Evolutionary conservation across 768 basidiomycete species (phyloP).

Genomic region (Suillus cothurnatus): DNA sequence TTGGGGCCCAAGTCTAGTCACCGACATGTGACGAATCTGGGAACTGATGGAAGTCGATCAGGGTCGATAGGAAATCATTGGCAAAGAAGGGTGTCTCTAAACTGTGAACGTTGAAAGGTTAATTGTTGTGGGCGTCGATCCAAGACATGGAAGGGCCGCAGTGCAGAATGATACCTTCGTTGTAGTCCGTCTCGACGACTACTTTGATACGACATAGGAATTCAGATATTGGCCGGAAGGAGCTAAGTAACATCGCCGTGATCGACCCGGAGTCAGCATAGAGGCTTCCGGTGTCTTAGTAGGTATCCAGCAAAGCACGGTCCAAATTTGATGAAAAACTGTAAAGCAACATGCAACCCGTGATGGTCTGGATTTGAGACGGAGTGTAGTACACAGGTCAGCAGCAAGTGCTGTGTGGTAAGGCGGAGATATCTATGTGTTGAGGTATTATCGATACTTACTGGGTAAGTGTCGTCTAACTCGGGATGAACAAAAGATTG

Average conservation of each 20-base stretch:
- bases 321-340: background rate
- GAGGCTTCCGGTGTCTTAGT: slow-evolving; percentile 21
- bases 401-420: background rate
- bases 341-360: background rate
- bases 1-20: slow-evolving; percentile 5
- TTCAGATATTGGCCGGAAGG: slow-evolving; percentile 1
- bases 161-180: background rate
- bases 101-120: slow-evolving; percentile 8
- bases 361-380: background rate
- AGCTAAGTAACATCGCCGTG: slow-evolving; percentile 15
- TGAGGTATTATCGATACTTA: background rate
- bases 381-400: background rate
- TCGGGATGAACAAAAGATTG: background rate
- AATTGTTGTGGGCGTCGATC: slow-evolving; percentile 1
- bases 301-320: slow-evolving; percentile 18
- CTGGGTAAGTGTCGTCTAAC: background rate
- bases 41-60: slow-evolving; percentile 7
- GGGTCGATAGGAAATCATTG: slow-evolving; percentile 8
- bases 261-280: slow-evolving; percentile 13
- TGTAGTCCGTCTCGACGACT: background rate
- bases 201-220: background rate
- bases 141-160: slow-evolving; percentile 1
- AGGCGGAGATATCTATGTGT: background rate
- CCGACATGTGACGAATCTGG: slow-evolving; percentile 8
- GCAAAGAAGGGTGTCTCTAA: slow-evolving; percentile 6